Evolutionary conservation across 352 stramenopile species (phyloP), one percentile per base, ranked within the genome.

Genomic region (Globisporangium radiosum): DNA sequence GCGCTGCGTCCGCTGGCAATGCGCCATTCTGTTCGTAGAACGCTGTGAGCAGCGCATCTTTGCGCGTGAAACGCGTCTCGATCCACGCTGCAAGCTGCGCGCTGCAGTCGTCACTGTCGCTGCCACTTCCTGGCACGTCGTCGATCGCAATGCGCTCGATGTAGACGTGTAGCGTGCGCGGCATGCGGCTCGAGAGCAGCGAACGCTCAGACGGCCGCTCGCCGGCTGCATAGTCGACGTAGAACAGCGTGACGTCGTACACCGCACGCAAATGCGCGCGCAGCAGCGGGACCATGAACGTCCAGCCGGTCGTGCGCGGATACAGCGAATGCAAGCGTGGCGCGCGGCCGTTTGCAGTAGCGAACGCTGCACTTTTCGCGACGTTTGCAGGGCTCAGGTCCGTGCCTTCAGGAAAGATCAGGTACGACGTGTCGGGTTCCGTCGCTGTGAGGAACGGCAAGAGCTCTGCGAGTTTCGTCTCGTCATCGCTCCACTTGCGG

Each of bases 191-290:
- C 48, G 70, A 76, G 17, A 93, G 53, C 5, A 93, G 66, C 25
- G 74, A 74, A n/a, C 64, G 54, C 63, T 93, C 84, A 19, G 78
- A 89, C 53, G 84, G 81, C 33, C 81, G 79, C 58, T 91, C 76
- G 56, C 77, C 76, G 37, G 69, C 52, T 8, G 67, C 57, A 54
- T 84, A 73, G 63, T 93, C 84, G 40, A 90, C 76, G 54, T 84
- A 93, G 61, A 90, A 90, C 74, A 93, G 84, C 14, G 81, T 93
- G 36, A 91, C 62, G 59, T 93, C 84, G 63, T 94, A 92, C 49
- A 94, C 73, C 33, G 81, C 85, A 38, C 72, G 71, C 3, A 94
- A 65, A 37, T 88, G 64, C 14, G 64, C 64, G 19, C 73, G 69
- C 54, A 94, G 48, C 25, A 81, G 55, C 9, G 78, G 77, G 51